Percentiles rank a stretch among this genome's conserved stretches.
Conservation (phyloP, 1,284 basidiomycete species). For the Boletus holoroseus region DNA sequence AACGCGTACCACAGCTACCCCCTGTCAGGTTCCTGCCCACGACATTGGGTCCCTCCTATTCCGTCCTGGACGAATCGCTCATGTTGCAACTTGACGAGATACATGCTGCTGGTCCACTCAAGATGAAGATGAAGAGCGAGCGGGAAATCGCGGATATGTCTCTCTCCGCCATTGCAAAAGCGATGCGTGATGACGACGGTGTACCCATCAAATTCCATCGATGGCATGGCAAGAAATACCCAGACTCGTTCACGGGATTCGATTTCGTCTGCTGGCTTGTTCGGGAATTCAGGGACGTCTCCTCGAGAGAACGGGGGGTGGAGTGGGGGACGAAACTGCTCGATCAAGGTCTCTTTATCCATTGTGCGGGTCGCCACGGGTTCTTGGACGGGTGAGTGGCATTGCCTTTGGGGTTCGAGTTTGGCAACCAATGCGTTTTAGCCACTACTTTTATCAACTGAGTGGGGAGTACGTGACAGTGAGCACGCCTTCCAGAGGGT, state of each 20-base stretch:
- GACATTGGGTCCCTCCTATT: constrained; percentile 74
- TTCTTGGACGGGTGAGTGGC: constrained; percentile 78
- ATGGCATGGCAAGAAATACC: constrained; percentile 67
- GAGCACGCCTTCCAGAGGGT: constrained; percentile 57
- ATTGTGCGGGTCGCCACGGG: constrained; percentile 69
- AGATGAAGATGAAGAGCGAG: constrained; percentile 74
- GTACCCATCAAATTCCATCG: constrained; percentile 71
- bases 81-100: constrained; percentile 77
- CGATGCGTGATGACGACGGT: constrained; percentile 75
- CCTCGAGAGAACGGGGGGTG: constrained; percentile 70
- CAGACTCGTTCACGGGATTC: constrained; percentile 79
- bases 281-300: constrained; percentile 79
- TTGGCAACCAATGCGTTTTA: constrained; percentile 28
- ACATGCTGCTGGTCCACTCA: constrained; percentile 64
- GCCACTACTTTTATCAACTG: constrained; percentile 83
- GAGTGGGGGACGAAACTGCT: constrained; percentile 73
- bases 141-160: constrained; percentile 63
- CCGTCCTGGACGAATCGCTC: constrained; percentile 70
- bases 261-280: constrained; percentile 86
- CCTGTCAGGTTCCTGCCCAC: constrained; percentile 73
- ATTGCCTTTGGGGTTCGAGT: not conserved
- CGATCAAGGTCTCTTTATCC: constrained; percentile 78
- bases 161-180: constrained; percentile 58
- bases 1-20: constrained; percentile 46
- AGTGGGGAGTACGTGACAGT: constrained; percentile 70